These are phyloP conservation scores for Narthecium ossifragum DNA, from an alignment of 106 monocot species.

Conservation along the genomic window DNA sequence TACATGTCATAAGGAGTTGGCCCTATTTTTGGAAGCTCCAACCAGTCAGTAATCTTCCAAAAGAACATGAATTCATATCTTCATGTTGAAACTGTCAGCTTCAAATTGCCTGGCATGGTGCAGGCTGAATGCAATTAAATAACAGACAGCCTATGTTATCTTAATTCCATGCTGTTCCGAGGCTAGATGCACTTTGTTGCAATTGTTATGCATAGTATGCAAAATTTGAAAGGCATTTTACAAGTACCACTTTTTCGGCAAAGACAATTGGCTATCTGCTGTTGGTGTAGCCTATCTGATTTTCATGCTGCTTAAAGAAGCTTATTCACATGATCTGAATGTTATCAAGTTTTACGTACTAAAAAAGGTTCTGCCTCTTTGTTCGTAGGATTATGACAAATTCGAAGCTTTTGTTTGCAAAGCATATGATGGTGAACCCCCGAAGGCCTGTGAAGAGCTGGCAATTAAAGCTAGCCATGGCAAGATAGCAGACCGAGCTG, in stretches of 20 bases:
- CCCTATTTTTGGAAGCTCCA: too few species aligned
- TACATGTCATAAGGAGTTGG: too few species aligned
- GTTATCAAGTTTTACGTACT: not conserved
- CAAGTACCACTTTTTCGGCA: not conserved
- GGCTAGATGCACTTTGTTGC: too few species aligned
- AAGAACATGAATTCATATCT: too few species aligned
- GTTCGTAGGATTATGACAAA: conserved; percentile 52
- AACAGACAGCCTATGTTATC: too few species aligned
- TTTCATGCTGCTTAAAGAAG: not conserved
- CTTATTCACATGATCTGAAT: too few species aligned
- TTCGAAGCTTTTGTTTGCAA: conserved; percentile 56
- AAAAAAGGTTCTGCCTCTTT: not conserved
- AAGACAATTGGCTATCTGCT: not conserved
- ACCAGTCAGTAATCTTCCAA: too few species aligned
- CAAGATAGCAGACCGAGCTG: conserved; percentile 14
- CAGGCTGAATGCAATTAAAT: too few species aligned
- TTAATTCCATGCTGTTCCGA: too few species aligned
- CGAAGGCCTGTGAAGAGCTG: conserved; percentile 30
- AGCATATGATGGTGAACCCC: conserved; percentile 41
- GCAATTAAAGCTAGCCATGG: not conserved
- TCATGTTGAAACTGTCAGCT: too few species aligned
- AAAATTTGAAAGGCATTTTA: not conserved
- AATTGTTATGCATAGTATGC: not conserved
- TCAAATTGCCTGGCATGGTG: too few species aligned
- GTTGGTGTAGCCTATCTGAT: not conserved